Percentiles rank a stretch among this genome's conserved stretches.
Conservation (phyloP, 805 yeast genomes). For the Kodamaea hsintzibuensis region DNA sequence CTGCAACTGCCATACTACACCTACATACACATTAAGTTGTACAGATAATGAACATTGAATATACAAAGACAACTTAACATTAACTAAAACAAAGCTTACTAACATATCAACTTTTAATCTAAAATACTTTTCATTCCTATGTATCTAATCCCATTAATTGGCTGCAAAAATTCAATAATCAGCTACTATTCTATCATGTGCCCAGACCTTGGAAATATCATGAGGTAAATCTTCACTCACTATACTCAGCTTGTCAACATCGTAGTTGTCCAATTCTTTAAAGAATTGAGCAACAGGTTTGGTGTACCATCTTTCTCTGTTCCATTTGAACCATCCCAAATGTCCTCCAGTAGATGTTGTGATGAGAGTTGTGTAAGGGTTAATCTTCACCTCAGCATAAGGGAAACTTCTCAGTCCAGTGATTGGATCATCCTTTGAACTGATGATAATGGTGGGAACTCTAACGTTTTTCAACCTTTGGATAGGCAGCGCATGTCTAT, state of each 20-base stretch:
- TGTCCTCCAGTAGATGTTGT: constrained; percentile 74
- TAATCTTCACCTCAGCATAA: constrained; percentile 44
- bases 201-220: constrained; percentile 32
- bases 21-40: too few relatives aligned
- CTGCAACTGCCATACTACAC: too few relatives aligned
- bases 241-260: constrained; percentile 17
- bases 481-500: constrained; percentile 63
- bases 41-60: too few relatives aligned
- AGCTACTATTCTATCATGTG: constrained; percentile 31
- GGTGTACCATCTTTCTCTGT: constrained; percentile 40
- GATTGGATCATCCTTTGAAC: constrained; percentile 69
- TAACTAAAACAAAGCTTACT: neutral
- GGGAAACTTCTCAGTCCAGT: constrained; percentile 57
- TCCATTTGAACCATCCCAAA: constrained; percentile 49
- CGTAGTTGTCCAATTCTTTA: constrained; percentile 28
- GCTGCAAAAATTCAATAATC: neutral
- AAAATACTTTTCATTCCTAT: neutral
- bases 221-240: constrained; percentile 24
- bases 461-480: constrained; percentile 54
- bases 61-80: too few relatives aligned
- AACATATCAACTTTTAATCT: neutral
- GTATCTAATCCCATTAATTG: neutral
- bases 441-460: constrained; percentile 63
- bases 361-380: constrained; percentile 59
- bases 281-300: constrained; percentile 36